A percentile compares a stretch with the other conserved stretches of the same genome.
phyloP scores from a whole-genome alignment of 78 protist genomes.

The Corallochytrium limacisporum region DNA sequence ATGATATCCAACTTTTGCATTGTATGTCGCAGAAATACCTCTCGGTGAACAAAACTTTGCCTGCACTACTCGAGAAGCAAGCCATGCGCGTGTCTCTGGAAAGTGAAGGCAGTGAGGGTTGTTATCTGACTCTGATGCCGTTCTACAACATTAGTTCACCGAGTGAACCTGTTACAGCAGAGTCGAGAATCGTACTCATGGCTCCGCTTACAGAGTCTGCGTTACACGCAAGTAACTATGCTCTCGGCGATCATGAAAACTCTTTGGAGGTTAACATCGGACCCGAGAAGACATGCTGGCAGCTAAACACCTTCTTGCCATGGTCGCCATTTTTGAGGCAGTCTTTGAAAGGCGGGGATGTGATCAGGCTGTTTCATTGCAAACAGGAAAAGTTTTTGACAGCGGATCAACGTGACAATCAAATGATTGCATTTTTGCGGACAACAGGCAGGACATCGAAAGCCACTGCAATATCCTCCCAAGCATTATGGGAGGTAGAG shows the following conservation, averaged over 20 bases:
- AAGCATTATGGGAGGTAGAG: conserved; percentile 26
- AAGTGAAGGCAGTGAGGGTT: conserved; percentile 3
- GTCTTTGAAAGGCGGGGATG: conserved; percentile 27
- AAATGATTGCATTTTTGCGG: neutral
- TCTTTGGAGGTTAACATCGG: too few relatives aligned
- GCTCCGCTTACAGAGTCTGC: too few relatives aligned
- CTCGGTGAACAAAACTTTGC: neutral
- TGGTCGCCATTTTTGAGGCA: too few relatives aligned
- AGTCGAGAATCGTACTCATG: too few relatives aligned
- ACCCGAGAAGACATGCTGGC: too few relatives aligned
- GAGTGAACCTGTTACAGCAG: too few relatives aligned
- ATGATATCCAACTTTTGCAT: conserved; percentile 15
- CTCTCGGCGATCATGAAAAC: too few relatives aligned
- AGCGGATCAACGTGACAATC: neutral
- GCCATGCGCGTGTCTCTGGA: conserved; percentile 20
- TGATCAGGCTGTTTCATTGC: conserved; percentile 14
- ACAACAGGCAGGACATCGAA: neutral
- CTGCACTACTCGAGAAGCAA: conserved; percentile 18
- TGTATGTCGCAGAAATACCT: conserved; percentile 21
- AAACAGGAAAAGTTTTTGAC: conserved; percentile 14
- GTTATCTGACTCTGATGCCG: conserved; percentile 8
- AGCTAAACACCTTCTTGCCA: too few relatives aligned
- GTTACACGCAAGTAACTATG: too few relatives aligned
- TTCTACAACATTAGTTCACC: conserved; percentile 15
- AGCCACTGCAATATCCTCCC: conserved; percentile 8